Base-by-base conservation (phyloP, 176 grass and related monocot genomes). In the Juncus effusus region DNA sequence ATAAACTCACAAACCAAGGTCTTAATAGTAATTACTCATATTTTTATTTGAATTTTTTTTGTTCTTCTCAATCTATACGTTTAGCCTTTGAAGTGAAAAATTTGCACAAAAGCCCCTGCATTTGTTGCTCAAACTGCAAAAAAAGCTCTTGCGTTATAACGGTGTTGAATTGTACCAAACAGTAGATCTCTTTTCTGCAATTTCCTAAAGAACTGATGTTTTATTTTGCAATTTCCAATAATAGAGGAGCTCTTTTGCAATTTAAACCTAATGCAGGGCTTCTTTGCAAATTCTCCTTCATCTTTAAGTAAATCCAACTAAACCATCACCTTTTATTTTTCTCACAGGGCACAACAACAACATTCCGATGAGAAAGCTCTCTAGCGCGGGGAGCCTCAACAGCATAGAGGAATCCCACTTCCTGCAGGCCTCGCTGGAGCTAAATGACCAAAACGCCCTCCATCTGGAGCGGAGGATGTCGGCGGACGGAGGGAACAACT, bases 371-470 rank as follows among this genome's bases (percentile, higher is more conserved):
- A 84, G 86, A 69, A 94, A 90, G 78, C 83, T 77, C 12, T 82
- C 95, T 35, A 94, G 86, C 64, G 77, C 63, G 60, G 81, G 72
- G 37, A 90, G 80, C 70, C 85, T 84, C 16, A 84, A 64, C 65
- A 87, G 86, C 60, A 64, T 90, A 59, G 95, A 99, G 84, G 95
- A 99, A 86, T 85, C 89, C 51, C 70, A 86, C 82, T 90, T 99
- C 76, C 85, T 94, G 80, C 95, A 94, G 76, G 80, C 95, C 73
- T 90, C 89, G 59, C 70, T 94, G 70, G 95, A 99, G 65, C 83
- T 82, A 13, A 90, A 89, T 13, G 95, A 94, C 54, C 84, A 63
- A 54, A 54, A 59, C 58, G 69, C 69, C 76, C 80, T 87, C 72
- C 19, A 28, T 13, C 74, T 85, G 60, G 95, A 99, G 77, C 86